Base-by-base conservation (phyloP, 2,329 filamentous ascomycete genomes). In the Venturia aucupariae region DNA sequence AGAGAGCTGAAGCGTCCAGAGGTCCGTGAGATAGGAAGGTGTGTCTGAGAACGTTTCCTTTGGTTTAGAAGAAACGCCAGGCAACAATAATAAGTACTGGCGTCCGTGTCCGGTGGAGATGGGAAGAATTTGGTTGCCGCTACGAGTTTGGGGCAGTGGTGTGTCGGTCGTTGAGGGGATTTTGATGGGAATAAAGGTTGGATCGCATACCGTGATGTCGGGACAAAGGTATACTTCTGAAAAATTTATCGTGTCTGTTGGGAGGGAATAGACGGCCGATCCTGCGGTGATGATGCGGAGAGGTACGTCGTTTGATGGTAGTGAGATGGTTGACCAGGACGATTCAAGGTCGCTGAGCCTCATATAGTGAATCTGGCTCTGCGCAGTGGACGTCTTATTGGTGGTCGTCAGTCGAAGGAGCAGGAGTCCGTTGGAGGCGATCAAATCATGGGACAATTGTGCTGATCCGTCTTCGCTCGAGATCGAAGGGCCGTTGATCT, bases 81-180 rank as follows among this genome's bases (percentile, higher is more conserved):
- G 41, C 6, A 61, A 19, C n/a, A 41, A 30, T 8, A 24, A 6
- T 19, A 61, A n/a, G 60, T 61, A 61, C 15, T 61, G 32, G 19
- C 60, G 60, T 61, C 60, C 60, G 60, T 61, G 60, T 4, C 60
- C 60, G 19, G 60, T 61, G 19, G 60, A 41, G 7, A 61, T 32
- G 38, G 60, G 38, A 13, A 61, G 19, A 17, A 61, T 38, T 24
- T 61, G 35, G 27, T 38, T 32, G 60, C 60, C 60, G 38, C 27
- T 41, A 15, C 60, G 35, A 7, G 60, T n/a, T 41, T 24, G 19
- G 19, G 60, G 60, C 5, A 46, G 19, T 8, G 35, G 38, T 61
- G 32, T 32, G 32, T 46, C 41, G 10, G 19, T n/a, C 13, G 6
- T 32, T 24, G 60, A 41, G 44, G 60, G 38, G 7, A 61, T 24